These are phyloP conservation scores for Plenodomus lindquistii DNA, from an alignment of 2,329 filamentous ascomycete species.

Conservation along the genomic window DNA sequence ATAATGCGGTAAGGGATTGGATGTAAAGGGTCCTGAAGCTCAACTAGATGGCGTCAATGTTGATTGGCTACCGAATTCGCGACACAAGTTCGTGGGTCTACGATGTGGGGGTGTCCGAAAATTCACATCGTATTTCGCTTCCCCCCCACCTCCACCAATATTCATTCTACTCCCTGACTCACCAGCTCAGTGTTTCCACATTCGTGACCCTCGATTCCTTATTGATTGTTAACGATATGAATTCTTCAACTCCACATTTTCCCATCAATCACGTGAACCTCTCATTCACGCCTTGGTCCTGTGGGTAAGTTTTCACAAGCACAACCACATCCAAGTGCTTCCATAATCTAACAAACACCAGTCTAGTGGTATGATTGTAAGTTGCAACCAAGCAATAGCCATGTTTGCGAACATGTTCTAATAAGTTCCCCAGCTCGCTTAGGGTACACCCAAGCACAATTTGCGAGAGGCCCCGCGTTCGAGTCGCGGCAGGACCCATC, in stretches of 20 bases:
- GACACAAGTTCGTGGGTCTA: too few relatives aligned
- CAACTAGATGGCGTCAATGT: too few relatives aligned
- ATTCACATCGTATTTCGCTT: neutral
- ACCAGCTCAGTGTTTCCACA: too few relatives aligned
- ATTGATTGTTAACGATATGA: neutral
- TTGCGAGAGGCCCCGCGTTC: conserved; percentile 25
- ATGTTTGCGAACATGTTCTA: neutral
- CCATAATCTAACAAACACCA: conserved; percentile 1
- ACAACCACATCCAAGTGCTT: neutral
- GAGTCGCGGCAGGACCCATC: conserved; percentile 21
- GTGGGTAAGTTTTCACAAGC: conserved; percentile 8
- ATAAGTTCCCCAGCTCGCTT: conserved; percentile 6
- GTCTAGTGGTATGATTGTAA: conserved; percentile 22
- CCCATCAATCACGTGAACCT: conserved; percentile 10
- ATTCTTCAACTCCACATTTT: neutral
- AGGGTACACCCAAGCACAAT: conserved; percentile 13
- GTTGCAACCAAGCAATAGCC: neutral
- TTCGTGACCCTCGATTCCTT: neutral
- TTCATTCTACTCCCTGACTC: neutral
- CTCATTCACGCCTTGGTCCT: conserved; percentile 6
- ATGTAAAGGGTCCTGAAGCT: too few relatives aligned
- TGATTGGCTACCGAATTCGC: neutral
- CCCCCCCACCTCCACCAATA: neutral
- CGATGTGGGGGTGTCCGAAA: too few relatives aligned
- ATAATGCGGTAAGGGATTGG: too few relatives aligned